phyloP scores from a whole-genome alignment of 805 yeast species.

The Komagataella mondaviorum region DNA sequence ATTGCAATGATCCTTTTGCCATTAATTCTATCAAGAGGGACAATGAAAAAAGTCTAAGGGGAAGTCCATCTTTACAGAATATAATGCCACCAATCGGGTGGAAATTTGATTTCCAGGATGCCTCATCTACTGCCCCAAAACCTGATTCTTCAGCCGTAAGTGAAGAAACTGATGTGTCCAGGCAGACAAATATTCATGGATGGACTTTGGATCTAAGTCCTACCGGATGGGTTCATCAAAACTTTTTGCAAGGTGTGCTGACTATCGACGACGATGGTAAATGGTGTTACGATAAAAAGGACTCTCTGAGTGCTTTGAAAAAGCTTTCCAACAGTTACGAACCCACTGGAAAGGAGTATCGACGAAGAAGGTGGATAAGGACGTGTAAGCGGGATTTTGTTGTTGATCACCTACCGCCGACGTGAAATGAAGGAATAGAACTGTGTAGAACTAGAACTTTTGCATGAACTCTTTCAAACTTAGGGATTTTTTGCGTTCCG shows the following conservation, averaged over 20 bases:
- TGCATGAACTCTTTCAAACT: conserved; percentile 16
- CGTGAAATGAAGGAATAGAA: background rate
- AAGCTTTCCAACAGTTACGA: background rate
- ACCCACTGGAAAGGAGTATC: conserved; percentile 25
- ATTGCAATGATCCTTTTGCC: conserved; percentile 38
- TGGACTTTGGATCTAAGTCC: conserved; percentile 66
- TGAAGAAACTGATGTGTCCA: conserved; percentile 7
- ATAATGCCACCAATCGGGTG: conserved; percentile 49
- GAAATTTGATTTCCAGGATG: conserved; percentile 23
- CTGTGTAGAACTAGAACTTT: background rate
- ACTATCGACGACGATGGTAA: conserved; percentile 61
- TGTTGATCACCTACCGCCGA: background rate
- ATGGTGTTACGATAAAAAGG: conserved; percentile 65
- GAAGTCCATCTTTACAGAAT: conserved; percentile 17
- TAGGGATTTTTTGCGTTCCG: conserved; percentile 6
- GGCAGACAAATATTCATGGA: conserved; percentile 13
- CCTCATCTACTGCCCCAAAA: background rate
- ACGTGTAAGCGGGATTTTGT: conserved; percentile 16
- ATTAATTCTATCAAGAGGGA: conserved; percentile 28
- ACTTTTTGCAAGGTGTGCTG: conserved; percentile 36
- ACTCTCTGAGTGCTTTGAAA: background rate
- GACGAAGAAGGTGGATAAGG: conserved; percentile 62
- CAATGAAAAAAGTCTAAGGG: conserved; percentile 13
- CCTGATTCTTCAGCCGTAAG: conserved; percentile 6
- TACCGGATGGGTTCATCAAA: conserved; percentile 43